phyloP scores from a whole-genome alignment of 2,329 filamentous ascomycete species.

The Rutstroemia sp. region DNA sequence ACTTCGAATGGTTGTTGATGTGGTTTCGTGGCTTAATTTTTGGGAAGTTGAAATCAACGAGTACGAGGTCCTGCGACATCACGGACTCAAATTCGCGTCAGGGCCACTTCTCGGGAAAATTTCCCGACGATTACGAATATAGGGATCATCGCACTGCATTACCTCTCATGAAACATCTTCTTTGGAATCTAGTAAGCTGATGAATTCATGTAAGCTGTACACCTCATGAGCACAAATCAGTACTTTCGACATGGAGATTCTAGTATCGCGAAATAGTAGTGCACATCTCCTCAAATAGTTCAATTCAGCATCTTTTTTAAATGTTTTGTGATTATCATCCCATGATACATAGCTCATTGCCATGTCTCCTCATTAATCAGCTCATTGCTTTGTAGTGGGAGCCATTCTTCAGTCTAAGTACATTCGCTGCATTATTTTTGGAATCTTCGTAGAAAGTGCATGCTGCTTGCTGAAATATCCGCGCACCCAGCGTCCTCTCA shows the following conservation, averaged over 20 bases:
- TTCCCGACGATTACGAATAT: neutral
- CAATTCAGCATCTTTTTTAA: neutral
- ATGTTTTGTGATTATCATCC: neutral
- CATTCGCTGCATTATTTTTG: constrained; percentile 10
- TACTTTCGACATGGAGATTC: no score
- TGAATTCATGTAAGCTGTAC: no score
- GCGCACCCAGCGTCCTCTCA: neutral
- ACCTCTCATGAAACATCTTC: neutral
- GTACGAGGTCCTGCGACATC: constrained; percentile 11
- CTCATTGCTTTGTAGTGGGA: constrained; percentile 6
- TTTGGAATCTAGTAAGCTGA: no score
- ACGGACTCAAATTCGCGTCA: constrained; percentile 9
- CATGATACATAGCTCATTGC: constrained; percentile 4
- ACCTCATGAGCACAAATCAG: no score
- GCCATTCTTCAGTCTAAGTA: constrained; percentile 8
- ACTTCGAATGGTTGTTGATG: constrained; percentile 12
- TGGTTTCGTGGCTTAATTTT: neutral
- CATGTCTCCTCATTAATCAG: constrained; percentile 6
- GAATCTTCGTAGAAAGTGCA: constrained; percentile 4
- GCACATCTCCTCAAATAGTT: neutral
- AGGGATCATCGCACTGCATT: neutral
- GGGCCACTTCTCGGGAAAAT: neutral
- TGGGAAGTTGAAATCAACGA: constrained; percentile 2
- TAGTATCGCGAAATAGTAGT: no score
- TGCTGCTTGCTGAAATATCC: constrained; percentile 1